Conservation (phyloP, 192 early-diverging fungal species). For the Obelidium mucronatum region DNA sequence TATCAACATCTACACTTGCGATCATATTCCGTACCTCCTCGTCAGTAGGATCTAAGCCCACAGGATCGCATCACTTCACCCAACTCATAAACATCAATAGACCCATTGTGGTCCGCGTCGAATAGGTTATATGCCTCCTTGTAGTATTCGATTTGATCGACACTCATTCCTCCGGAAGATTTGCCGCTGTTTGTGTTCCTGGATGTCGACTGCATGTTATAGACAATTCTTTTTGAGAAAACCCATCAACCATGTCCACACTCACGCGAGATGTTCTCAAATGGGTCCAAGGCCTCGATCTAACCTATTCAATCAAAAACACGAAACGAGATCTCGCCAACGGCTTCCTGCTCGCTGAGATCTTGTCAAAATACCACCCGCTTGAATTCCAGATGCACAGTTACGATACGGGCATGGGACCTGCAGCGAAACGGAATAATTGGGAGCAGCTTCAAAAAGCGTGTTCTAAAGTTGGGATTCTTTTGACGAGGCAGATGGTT, state of each 20-base stretch:
- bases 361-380: conserved; percentile 56
- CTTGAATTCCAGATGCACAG: conserved; percentile 50
- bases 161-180: background rate
- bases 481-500: conserved; percentile 35
- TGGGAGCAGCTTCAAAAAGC: conserved; percentile 51
- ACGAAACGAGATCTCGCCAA: conserved; percentile 56
- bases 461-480: conserved; percentile 48
- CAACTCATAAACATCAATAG: conserved; percentile 53
- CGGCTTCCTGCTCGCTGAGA: conserved; percentile 61
- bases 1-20: conserved; percentile 48
- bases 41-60: conserved; percentile 41
- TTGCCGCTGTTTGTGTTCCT: too few species aligned
- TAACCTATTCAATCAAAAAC: conserved; percentile 56
- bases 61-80: conserved; percentile 44
- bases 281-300: conserved; percentile 53
- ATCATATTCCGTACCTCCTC: conserved; percentile 52
- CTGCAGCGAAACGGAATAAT: conserved; percentile 53
- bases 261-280: conserved; percentile 55
- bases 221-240: conserved; percentile 7
- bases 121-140: conserved; percentile 54
- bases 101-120: conserved; percentile 53
- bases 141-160: conserved; percentile 26
- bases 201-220: too few species aligned
- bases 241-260: background rate
- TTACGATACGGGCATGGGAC: conserved; percentile 56